phyloP scores from a whole-genome alignment of 2,329 filamentous ascomycete genomes.

The Aspergillus caelatus region DNA sequence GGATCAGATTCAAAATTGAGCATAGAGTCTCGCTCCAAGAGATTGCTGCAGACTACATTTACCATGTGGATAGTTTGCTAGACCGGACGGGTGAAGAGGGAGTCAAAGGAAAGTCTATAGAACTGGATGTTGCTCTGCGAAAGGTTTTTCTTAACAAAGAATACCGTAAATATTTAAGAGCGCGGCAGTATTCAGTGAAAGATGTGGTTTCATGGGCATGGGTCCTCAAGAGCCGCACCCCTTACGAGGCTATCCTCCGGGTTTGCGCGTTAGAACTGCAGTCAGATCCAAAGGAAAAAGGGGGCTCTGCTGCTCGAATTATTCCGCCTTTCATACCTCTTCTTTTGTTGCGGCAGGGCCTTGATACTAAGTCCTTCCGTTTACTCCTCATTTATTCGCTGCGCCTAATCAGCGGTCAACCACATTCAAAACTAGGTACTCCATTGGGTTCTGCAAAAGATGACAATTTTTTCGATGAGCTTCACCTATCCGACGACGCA shows the following conservation, averaged over 20 bases:
- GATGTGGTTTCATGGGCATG: slow-evolving; percentile 53
- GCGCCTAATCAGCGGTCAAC: slow-evolving; percentile 34
- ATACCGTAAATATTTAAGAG: slow-evolving; percentile 32
- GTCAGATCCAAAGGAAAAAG: slow-evolving; percentile 16
- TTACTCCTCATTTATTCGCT: slow-evolving; percentile 45
- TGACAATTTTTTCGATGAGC: slow-evolving; percentile 5
- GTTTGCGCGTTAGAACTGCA: slow-evolving; percentile 34
- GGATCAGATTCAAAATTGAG: slow-evolving; percentile 13
- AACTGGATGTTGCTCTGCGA: slow-evolving; percentile 31
- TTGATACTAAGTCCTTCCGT: slow-evolving; percentile 47
- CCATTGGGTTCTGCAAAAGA: background rate
- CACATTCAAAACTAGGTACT: slow-evolving; percentile 17
- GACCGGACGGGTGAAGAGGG: slow-evolving; percentile 7
- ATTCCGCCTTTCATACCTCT: slow-evolving; percentile 52
- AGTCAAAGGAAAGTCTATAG: slow-evolving; percentile 1
- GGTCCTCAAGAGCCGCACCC: slow-evolving; percentile 44
- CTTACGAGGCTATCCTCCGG: slow-evolving; percentile 40
- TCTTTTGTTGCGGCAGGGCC: slow-evolving; percentile 47
- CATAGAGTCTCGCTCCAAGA: slow-evolving; percentile 33
- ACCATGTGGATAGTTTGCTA: slow-evolving; percentile 35
- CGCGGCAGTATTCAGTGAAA: slow-evolving; percentile 36
- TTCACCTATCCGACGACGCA: background rate
- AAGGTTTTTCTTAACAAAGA: slow-evolving; percentile 34
- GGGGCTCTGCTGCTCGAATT: slow-evolving; percentile 10
- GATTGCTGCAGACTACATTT: slow-evolving; percentile 44